Base-by-base conservation (phyloP, 768 basidiomycete species). In the Termitomyces sp. region DNA sequence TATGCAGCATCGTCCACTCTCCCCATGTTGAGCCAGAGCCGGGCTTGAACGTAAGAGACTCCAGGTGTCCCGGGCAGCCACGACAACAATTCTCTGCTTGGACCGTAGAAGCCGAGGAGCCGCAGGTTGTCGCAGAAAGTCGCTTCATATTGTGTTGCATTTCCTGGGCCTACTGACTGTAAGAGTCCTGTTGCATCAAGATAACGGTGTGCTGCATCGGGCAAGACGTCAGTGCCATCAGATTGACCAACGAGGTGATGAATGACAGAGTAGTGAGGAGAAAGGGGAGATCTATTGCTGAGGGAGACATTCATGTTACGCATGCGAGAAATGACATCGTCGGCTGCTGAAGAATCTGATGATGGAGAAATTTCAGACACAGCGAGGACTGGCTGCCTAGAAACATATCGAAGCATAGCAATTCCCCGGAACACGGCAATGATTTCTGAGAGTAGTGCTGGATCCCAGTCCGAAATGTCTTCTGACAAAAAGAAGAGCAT, bases 31-130 rank as follows among this genome's bases (percentile, higher is more conserved):
- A 93, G 70, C 77, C 82, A 83, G 7, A 93, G 74, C 61, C 86
- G 78, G 5, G 86, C 86, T 39, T 82, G 79, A 39, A 95, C 82
- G 69, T 92, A 96, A 32, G 81, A 79, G 49, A 85, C 84, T 4
- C 83, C 90, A 27, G 93, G 84, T 16, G 89, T 88, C 47, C 87
- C 76, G 12, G 94, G 93, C 27, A 95, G 80, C 84, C 89, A 89
- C 24, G 84, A 83, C 46, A 92, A 72, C 55, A 91, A 75, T 59
- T 89, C 87, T 50, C 80, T 72, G 1, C 89, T 79, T 36, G 82
- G 76, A 57, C 82, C 78, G 57, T 79, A 75, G 65, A 88, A 87
- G 16, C 86, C 88, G 53, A 89, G 73, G 2, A 74, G 68, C 37
- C 89, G 79, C 45, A 96, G 78, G 30, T 77, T 74, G 61, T 93